Percentiles rank a stretch among this genome's conserved stretches.
Conservation (phyloP, 495 filamentous ascomycete genomes). For the Hyaloscypha hepaticicola region DNA sequence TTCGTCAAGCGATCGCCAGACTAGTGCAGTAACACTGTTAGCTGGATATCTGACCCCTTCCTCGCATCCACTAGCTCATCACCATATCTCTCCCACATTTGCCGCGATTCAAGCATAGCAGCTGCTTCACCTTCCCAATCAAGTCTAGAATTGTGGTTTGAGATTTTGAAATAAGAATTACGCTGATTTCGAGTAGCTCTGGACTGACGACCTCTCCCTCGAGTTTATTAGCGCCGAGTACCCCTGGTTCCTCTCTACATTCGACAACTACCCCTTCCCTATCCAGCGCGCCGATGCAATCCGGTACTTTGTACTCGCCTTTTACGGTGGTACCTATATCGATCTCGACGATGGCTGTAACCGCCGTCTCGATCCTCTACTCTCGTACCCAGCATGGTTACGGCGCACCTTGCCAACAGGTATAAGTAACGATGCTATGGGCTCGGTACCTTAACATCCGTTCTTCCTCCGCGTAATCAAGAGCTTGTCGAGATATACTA, state of each 20-base stretch:
- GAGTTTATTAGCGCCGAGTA: conserved; percentile 70
- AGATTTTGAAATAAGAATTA: too few relatives aligned
- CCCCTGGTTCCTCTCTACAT: conserved; percentile 80
- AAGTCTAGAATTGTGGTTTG: not conserved
- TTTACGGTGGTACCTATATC: conserved; percentile 84
- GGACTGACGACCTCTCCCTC: conserved; percentile 72
- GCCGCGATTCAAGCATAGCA: not conserved
- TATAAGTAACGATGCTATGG: conserved; percentile 86
- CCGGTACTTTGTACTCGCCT: conserved; percentile 76
- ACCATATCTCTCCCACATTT: too few relatives aligned
- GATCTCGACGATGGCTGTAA: conserved; percentile 87
- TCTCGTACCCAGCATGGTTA: conserved; percentile 76
- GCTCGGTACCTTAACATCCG: conserved; percentile 69
- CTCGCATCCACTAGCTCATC: too few relatives aligned
- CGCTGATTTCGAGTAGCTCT: too few relatives aligned
- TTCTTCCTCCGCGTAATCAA: conserved; percentile 75
- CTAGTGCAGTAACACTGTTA: too few relatives aligned
- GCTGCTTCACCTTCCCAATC: not conserved
- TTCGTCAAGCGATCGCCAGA: too few relatives aligned
- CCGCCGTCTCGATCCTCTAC: conserved; percentile 70
- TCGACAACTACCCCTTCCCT: conserved; percentile 70
- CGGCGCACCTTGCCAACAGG: conserved; percentile 77
- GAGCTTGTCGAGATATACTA: conserved; percentile 65
- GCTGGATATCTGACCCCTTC: too few relatives aligned
- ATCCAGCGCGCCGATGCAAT: conserved; percentile 86